These are phyloP conservation scores for Obelidium mucronatum DNA, from an alignment of 192 early-diverging fungal species.

Conservation along the genomic window DNA sequence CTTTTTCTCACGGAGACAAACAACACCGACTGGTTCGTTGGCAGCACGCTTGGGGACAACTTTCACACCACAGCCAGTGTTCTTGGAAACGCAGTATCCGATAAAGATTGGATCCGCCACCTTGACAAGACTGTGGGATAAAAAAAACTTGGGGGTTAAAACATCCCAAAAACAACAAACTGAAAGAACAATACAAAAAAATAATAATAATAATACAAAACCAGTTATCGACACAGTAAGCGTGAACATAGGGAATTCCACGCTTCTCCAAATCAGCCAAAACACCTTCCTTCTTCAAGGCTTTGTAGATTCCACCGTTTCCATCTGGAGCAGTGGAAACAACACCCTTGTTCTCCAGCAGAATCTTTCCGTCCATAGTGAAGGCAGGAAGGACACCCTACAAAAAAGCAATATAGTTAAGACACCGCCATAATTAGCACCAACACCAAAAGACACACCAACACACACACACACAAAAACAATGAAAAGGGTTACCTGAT, in stretches of 20 bases:
- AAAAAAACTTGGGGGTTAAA: too few relatives aligned
- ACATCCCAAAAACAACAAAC: too few relatives aligned
- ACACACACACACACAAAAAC: too few relatives aligned
- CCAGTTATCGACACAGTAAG: conserved; percentile 98
- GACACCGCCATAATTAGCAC: not conserved
- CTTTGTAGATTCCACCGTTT: conserved; percentile 94
- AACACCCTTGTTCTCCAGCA: conserved; percentile 79
- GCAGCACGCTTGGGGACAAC: conserved; percentile 88
- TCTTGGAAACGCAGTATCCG: conserved; percentile 88
- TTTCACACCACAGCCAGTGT: conserved; percentile 95
- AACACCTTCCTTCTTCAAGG: conserved; percentile 82
- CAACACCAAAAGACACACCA: not conserved
- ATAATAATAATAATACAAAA: conserved; percentile 5
- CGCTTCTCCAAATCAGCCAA: conserved; percentile 80
- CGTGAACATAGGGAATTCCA: conserved; percentile 88
- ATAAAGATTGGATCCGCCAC: conserved; percentile 97
- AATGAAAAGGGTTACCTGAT: conserved; percentile 75
- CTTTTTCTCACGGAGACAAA: conserved; percentile 85
- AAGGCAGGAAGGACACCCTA: conserved; percentile 89
- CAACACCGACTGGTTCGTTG: conserved; percentile 93
- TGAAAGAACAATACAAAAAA: not conserved
- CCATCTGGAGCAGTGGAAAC: conserved; percentile 71
- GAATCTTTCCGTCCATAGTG: conserved; percentile 89
- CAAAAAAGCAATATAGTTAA: not conserved
- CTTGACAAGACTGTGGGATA: conserved; percentile 79